phyloP scores from a whole-genome alignment of 139 green algal genomes.

The Chlamydomonas urium region DNA sequence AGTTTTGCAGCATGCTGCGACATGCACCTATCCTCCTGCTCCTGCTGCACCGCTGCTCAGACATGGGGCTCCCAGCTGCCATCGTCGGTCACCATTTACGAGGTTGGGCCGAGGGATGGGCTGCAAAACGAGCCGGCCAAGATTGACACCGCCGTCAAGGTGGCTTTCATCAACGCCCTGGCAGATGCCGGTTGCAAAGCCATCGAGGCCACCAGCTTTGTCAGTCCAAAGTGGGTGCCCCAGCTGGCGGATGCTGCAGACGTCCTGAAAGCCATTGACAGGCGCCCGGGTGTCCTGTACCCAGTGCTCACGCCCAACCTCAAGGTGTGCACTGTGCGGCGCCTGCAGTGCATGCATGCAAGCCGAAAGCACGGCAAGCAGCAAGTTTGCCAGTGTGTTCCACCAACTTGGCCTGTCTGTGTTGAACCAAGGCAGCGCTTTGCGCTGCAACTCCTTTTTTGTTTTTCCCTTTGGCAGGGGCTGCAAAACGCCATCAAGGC shows the following conservation, averaged over 20 bases:
- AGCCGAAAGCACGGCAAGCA: too few relatives aligned
- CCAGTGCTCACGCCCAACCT: slow-evolving; percentile 85
- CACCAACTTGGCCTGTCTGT: background rate
- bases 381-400: too few relatives aligned
- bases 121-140: slow-evolving; percentile 80
- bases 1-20: too few relatives aligned
- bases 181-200: slow-evolving; percentile 49
- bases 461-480: slow-evolving; percentile 54
- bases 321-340: slow-evolving; percentile 17
- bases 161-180: slow-evolving; percentile 69
- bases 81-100: too few relatives aligned
- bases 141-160: slow-evolving; percentile 66
- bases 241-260: slow-evolving; percentile 80
- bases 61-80: too few relatives aligned
- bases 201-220: slow-evolving; percentile 86
- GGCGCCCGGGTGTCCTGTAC: slow-evolving; percentile 51
- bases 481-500: slow-evolving; percentile 70
- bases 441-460: background rate
- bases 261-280: slow-evolving; percentile 59
- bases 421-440: background rate
- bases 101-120: too few relatives aligned
- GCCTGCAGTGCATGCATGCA: too few relatives aligned
- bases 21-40: too few relatives aligned
- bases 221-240: slow-evolving; percentile 87
- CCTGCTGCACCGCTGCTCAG: too few relatives aligned